These are phyloP conservation scores for Solanum peruvianum DNA, from an alignment of 257 asterid genomes.

Conservation along the genomic window DNA sequence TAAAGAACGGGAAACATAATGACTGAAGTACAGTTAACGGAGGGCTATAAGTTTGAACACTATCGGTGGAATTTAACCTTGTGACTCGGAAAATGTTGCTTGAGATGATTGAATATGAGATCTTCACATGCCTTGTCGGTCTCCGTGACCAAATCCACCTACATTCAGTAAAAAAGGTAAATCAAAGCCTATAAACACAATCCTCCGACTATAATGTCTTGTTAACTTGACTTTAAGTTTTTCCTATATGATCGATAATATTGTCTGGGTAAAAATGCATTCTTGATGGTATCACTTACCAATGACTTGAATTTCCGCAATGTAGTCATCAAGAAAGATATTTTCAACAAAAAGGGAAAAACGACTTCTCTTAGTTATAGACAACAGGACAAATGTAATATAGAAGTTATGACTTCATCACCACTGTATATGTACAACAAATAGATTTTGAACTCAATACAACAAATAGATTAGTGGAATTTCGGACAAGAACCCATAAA, in stretches of 20 bases:
- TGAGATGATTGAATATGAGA: conserved; percentile 58
- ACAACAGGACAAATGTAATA: neutral
- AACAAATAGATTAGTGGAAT: neutral
- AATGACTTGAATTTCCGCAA: neutral
- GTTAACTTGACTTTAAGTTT: neutral
- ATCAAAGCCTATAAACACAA: neutral
- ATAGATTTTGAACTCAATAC: neutral
- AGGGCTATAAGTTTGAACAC: neutral
- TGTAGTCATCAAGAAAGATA: neutral
- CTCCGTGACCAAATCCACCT: conserved; percentile 98
- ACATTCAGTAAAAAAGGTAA: neutral
- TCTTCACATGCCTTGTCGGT: conserved; percentile 92
- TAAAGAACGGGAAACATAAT: neutral
- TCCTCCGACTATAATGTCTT: neutral
- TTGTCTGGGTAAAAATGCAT: neutral
- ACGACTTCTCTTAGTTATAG: neutral
- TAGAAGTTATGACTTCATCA: neutral
- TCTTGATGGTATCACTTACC: neutral
- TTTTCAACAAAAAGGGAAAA: neutral
- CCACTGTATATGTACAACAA: neutral
- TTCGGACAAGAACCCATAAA: neutral
- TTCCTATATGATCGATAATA: neutral
- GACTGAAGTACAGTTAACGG: neutral
- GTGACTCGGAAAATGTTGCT: conserved; percentile 54
- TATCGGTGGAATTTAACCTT: conserved; percentile 22